Percentiles rank a stretch among this genome's conserved stretches.
Evolutionary conservation across 2,329 filamentous ascomycete species (phyloP).

Genomic region (Colletotrichum incanum): DNA sequence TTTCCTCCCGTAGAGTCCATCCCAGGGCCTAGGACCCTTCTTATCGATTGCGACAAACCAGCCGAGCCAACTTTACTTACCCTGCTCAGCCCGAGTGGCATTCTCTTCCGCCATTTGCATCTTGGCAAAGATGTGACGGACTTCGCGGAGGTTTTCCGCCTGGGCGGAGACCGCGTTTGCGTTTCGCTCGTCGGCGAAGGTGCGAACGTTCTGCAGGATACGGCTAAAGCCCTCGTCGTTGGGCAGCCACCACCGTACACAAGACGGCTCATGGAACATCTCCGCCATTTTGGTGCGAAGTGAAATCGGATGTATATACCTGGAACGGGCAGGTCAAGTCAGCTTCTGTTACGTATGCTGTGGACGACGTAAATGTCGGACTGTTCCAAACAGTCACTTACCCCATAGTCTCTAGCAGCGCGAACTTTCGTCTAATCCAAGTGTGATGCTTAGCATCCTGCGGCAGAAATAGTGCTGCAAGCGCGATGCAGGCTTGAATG

Average conservation of each 20-base stretch:
- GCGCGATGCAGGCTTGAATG: constrained; percentile 82
- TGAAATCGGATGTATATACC: constrained; percentile 85
- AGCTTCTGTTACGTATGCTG: background rate
- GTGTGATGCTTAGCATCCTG: constrained; percentile 79
- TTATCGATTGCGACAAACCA: background rate
- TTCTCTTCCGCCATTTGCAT: constrained; percentile 56
- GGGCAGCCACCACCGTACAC: constrained; percentile 91
- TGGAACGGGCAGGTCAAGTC: constrained; percentile 55
- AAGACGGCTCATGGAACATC: constrained; percentile 79
- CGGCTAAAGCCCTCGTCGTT: constrained; percentile 82
- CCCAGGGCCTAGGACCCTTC: background rate
- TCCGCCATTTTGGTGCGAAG: constrained; percentile 84
- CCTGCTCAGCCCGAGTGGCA: constrained; percentile 2
- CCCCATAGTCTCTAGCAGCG: constrained; percentile 84
- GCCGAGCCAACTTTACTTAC: background rate
- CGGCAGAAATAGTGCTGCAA: constrained; percentile 85
- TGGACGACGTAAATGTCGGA: constrained; percentile 27
- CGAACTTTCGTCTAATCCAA: constrained; percentile 87
- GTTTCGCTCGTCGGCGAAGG: constrained; percentile 85
- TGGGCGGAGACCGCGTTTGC: constrained; percentile 70
- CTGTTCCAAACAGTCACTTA: constrained; percentile 62
- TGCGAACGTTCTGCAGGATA: constrained; percentile 82
- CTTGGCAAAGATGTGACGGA: constrained; percentile 81
- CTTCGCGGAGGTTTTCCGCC: constrained; percentile 79
- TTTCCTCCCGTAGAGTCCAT: background rate